phyloP scores from a whole-genome alignment of 345 rosid genomes.

The Salix udensis region DNA sequence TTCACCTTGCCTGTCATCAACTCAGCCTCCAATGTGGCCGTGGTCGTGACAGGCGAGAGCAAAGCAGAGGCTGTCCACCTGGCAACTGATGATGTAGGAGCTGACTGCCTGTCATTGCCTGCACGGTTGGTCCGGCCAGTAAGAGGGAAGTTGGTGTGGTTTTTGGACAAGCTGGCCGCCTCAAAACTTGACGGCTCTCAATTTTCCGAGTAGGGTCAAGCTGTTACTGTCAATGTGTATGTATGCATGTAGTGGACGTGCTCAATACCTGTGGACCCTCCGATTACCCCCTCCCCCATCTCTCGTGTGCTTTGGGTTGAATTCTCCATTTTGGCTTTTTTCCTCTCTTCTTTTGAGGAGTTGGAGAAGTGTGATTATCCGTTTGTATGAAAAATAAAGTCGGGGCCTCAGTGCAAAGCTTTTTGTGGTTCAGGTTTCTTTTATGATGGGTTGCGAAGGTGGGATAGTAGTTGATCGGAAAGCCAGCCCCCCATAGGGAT shows the following conservation, averaged over 20 bases:
- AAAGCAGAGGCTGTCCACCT: slow-evolving; percentile 70
- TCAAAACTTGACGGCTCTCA: slow-evolving; percentile 51
- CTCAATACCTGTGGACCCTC: slow-evolving; percentile 11
- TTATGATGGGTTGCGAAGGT: slow-evolving; percentile 5
- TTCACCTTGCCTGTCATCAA: slow-evolving; percentile 90
- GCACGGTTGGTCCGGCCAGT: slow-evolving; percentile 64
- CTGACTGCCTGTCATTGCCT: slow-evolving; percentile 47
- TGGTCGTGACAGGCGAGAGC: slow-evolving; percentile 68
- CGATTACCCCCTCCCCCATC: slow-evolving; percentile 1
- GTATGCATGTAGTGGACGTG: slow-evolving; percentile 34
- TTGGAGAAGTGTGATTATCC: slow-evolving; percentile 30
- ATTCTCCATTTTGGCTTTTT: slow-evolving; percentile 31
- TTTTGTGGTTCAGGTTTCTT: slow-evolving; percentile 5
- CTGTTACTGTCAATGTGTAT: slow-evolving; percentile 20
- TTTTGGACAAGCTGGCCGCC: slow-evolving; percentile 76
- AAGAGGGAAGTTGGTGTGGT: slow-evolving; percentile 71
- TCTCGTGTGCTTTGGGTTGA: slow-evolving; percentile 11
- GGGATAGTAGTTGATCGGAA: neutral
- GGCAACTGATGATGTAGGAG: slow-evolving; percentile 46
- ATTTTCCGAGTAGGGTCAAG: slow-evolving; percentile 34
- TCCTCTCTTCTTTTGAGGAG: slow-evolving; percentile 20
- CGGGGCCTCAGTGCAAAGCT: slow-evolving; percentile 15
- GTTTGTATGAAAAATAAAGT: slow-evolving; percentile 36
- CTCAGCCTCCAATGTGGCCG: slow-evolving; percentile 67
- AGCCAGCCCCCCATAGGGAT: neutral